These are phyloP conservation scores for Penicillium lagena DNA, from an alignment of 495 filamentous ascomycete species.

Conservation along the genomic window DNA sequence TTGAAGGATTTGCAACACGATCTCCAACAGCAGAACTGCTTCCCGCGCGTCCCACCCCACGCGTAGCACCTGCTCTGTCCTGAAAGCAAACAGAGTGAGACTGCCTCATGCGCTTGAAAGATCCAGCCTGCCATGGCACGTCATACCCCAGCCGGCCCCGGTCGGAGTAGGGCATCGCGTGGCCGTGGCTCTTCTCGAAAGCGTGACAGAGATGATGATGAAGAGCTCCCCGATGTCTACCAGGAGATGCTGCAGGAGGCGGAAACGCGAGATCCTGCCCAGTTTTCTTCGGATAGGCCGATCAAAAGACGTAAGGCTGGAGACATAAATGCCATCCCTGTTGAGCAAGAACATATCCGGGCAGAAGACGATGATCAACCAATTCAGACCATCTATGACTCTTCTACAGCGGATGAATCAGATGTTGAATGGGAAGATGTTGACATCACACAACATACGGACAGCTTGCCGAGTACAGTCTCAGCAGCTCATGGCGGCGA, in stretches of 20 bases:
- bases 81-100: background rate
- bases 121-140: slow-evolving; percentile 12
- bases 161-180: slow-evolving; percentile 8
- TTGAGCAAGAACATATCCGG: background rate
- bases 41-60: background rate
- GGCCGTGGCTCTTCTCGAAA: slow-evolving; percentile 4
- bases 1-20: too few species aligned
- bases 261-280: slow-evolving; percentile 32
- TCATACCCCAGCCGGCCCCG: slow-evolving; percentile 11
- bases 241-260: slow-evolving; percentile 64
- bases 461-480: slow-evolving; percentile 18
- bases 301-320: slow-evolving; percentile 40
- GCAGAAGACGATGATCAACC: slow-evolving; percentile 10
- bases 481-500: slow-evolving; percentile 17
- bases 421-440: slow-evolving; percentile 73
- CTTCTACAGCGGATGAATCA: slow-evolving; percentile 45
- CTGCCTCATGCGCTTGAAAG: slow-evolving; percentile 7
- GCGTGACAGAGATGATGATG: slow-evolving; percentile 4
- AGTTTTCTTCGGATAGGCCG: slow-evolving; percentile 25
- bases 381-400: slow-evolving; percentile 40
- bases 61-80: too few species aligned
- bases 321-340: slow-evolving; percentile 17
- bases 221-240: slow-evolving; percentile 50
- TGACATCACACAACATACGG: slow-evolving; percentile 37
- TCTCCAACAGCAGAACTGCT: background rate